Conservation (phyloP, 176 grass and related monocot species). For the Echinochloa phyllopogon region DNA sequence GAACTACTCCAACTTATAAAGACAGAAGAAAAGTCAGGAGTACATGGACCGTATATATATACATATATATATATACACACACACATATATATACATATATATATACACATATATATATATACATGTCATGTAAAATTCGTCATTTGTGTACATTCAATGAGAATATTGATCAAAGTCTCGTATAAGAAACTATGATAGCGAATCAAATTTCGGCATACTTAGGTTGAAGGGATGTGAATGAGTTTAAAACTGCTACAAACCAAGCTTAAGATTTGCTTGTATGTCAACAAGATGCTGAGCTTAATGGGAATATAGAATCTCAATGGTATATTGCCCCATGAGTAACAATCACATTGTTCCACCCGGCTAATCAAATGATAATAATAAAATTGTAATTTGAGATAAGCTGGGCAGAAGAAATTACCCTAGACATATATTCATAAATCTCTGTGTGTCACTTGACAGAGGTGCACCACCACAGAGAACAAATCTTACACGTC, state of each 20-base stretch:
- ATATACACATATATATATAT: not conserved
- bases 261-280: not conserved
- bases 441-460: constrained; percentile 87
- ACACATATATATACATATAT: not conserved
- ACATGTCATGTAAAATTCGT: not conserved
- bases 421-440: constrained; percentile 93
- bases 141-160: not conserved
- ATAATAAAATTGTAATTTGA: constrained; percentile 15
- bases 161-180: not conserved
- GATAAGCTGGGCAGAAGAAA: constrained; percentile 26
- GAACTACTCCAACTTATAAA: not conserved
- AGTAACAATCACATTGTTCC: not conserved
- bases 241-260: not conserved
- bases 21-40: not conserved
- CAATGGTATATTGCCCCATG: not conserved
- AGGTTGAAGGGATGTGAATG: not conserved
- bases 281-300: not conserved
- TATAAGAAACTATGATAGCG: not conserved
- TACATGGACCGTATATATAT: not conserved
- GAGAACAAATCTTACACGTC: constrained; percentile 76
- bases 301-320: not conserved
- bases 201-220: not conserved
- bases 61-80: not conserved
- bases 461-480: constrained; percentile 88
- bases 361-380: not conserved